Evolutionary conservation across 2,329 filamentous ascomycete species (phyloP), one percentile per base, ranked within the genome.

Genomic region (Fusarium burgessii): DNA sequence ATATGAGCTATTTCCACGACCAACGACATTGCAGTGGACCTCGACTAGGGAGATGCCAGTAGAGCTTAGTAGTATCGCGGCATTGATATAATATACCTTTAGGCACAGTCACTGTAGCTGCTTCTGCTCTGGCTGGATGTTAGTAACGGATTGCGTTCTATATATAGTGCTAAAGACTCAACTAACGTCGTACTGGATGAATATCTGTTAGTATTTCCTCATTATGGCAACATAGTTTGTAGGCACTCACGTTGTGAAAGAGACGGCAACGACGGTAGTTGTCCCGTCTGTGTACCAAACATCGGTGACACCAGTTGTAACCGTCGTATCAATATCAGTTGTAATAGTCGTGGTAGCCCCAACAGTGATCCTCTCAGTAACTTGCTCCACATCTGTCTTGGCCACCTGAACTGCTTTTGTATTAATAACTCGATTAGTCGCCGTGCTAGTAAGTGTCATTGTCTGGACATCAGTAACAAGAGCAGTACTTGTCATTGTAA

Each of bases 41-140:
- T 45, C 50, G 6, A 5, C 38, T 56, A 10, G 10, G 3, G 0
- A 1, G 1, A 5, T 15, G 23, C 56, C 3, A 43, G 8, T 11
- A 7, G 5, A 18, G 5, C 17, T 17, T 1, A 12, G 7, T 3
- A 1, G 3, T 7, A 23, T 33, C 23, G 2, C 10, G 1, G n/a
- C n/a, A 12, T 5, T 6, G 4, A 1, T 12, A 32, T 6, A 13
- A n/a, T 8, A 17, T 18, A 58, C 56, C 6, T 12, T 10, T 4
- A 2, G 55, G 55, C 1, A 58, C 7, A 4, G 23, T 20, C 6
- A 58, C 35, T 2, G 25, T 18, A 3, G 46, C 18, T 12, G 43
- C 13, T 13, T 43, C 1, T 51, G 32, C 23, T 32, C n/a, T 3
- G 7, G 11, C 25, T 58, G 6, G 27, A 29, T 29, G 9, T 58